Percentiles rank a stretch among this genome's conserved stretches.
These are phyloP conservation scores for Zymoseptoria tritici DNA, from an alignment of 2,329 filamentous ascomycete genomes.

Conservation along the genomic window DNA sequence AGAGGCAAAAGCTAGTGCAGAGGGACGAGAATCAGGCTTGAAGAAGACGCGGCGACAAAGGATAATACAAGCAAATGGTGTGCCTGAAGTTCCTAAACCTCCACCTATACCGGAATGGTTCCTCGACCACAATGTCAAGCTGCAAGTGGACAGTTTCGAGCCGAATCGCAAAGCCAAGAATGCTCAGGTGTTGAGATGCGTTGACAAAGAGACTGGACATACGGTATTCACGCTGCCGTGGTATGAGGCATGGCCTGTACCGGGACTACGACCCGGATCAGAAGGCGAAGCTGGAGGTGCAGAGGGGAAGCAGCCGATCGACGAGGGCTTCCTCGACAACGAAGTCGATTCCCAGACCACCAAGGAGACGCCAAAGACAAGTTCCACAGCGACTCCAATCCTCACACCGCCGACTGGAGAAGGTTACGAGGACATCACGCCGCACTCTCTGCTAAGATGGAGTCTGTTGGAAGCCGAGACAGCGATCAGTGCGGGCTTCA, in stretches of 20 bases:
- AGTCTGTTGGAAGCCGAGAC: conserved; percentile 23
- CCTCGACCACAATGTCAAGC: conserved; percentile 29
- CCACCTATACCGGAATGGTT: conserved; percentile 34
- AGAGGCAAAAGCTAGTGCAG: conserved; percentile 5
- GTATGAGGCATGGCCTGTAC: conserved; percentile 17
- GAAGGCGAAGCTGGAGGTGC: neutral
- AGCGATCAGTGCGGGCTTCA: conserved; percentile 18
- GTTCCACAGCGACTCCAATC: neutral
- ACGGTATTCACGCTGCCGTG: conserved; percentile 26
- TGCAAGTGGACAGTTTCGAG: conserved; percentile 12
- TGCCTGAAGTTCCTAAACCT: conserved; percentile 20
- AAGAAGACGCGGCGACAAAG: conserved; percentile 18
- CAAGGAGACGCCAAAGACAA: neutral
- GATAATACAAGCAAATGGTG: conserved; percentile 3
- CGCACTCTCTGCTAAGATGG: conserved; percentile 16
- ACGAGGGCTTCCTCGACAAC: conserved; percentile 19
- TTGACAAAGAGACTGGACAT: conserved; percentile 26
- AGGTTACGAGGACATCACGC: conserved; percentile 8
- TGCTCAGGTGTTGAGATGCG: conserved; percentile 21
- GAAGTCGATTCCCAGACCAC: conserved; percentile 4
- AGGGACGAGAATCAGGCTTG: conserved; percentile 7
- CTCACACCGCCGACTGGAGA: conserved; percentile 6
- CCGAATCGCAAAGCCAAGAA: conserved; percentile 10
- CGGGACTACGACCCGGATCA: conserved; percentile 3
- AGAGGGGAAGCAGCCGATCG: conserved; percentile 8